A percentile compares a stretch with the other conserved stretches of the same genome.
phyloP scores from a whole-genome alignment of 2,329 filamentous ascomycete species.

The Pyrenophora graminea region DNA sequence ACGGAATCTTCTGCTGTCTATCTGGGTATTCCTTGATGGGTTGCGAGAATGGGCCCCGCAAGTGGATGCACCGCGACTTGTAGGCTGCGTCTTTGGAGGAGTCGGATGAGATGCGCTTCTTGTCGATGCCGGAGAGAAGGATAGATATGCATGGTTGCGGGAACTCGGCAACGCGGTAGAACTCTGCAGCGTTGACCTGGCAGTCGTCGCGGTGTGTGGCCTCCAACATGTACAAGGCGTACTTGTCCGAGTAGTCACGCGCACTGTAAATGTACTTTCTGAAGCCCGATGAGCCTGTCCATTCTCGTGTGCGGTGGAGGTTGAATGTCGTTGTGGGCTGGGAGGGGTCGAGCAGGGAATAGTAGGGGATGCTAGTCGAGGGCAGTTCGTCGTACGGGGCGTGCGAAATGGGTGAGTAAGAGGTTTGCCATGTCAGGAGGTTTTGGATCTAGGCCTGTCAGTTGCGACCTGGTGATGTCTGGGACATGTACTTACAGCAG shows the following conservation, averaged over 20 bases:
- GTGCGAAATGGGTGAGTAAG: conserved; percentile 40
- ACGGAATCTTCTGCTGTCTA: conserved; percentile 44
- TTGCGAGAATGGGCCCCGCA: conserved; percentile 39
- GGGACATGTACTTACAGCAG: conserved; percentile 32
- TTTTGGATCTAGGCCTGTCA: conserved; percentile 38
- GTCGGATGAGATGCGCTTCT: conserved; percentile 28
- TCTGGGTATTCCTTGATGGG: conserved; percentile 45
- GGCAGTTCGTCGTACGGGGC: conserved; percentile 40
- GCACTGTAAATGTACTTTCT: conserved; percentile 45
- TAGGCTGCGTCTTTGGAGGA: conserved; percentile 39
- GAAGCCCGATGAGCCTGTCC: conserved; percentile 39
- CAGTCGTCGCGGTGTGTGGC: conserved; percentile 39
- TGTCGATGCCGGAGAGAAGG: conserved; percentile 42
- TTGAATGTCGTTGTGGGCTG: conserved; percentile 42
- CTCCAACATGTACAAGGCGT: conserved; percentile 44
- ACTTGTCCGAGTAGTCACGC: conserved; percentile 44
- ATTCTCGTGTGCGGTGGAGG: conserved; percentile 45
- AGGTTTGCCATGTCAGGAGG: conserved; percentile 44
- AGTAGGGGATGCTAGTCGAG: conserved; percentile 41
- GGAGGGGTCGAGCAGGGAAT: conserved; percentile 40
- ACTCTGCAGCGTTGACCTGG: conserved; percentile 42
- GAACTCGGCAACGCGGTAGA: conserved; percentile 44
- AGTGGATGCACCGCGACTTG: conserved; percentile 43
- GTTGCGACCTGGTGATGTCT: not conserved
- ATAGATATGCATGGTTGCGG: conserved; percentile 40